Evolutionary conservation across 768 basidiomycete genomes (phyloP).

Genomic region (Clitopilus hobsonii): DNA sequence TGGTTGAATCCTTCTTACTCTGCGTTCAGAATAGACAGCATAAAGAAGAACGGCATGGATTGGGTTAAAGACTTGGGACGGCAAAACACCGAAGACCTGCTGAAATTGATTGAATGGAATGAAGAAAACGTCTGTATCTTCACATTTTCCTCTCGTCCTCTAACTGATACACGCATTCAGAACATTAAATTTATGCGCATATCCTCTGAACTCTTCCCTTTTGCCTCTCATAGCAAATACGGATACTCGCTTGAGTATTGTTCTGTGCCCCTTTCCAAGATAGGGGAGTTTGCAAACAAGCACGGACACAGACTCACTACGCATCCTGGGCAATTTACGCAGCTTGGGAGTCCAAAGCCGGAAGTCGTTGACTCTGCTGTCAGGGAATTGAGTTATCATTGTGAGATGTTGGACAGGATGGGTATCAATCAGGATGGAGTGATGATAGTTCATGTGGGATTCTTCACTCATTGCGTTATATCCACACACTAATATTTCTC

Average conservation of each 20-base stretch:
- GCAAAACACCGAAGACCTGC: slow-evolving; percentile 69
- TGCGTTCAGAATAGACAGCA: slow-evolving; percentile 61
- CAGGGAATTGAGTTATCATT: slow-evolving; percentile 81
- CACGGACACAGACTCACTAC: slow-evolving; percentile 78
- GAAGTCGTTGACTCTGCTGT: slow-evolving; percentile 73
- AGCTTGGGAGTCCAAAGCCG: slow-evolving; percentile 74
- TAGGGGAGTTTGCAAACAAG: slow-evolving; percentile 62
- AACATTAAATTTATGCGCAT: slow-evolving; percentile 84
- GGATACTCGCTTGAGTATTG: slow-evolving; percentile 84
- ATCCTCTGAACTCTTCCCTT: slow-evolving; percentile 93
- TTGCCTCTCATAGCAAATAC: slow-evolving; percentile 74
- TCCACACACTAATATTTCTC: slow-evolving; percentile 2
- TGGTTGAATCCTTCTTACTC: slow-evolving; percentile 1
- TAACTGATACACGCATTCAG: slow-evolving; percentile 19
- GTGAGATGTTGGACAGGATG: slow-evolving; percentile 85
- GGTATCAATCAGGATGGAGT: slow-evolving; percentile 79
- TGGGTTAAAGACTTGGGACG: slow-evolving; percentile 78
- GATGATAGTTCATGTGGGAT: slow-evolving; percentile 75
- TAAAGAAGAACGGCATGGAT: slow-evolving; percentile 76
- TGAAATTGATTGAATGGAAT: slow-evolving; percentile 85
- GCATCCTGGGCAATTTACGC: slow-evolving; percentile 87
- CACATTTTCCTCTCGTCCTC: background rate
- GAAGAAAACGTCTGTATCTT: slow-evolving; percentile 59
- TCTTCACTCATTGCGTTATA: background rate
- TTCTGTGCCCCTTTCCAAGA: slow-evolving; percentile 42